Conservation (phyloP, 2,329 filamentous ascomycete species). For the Colletotrichum musicola region DNA sequence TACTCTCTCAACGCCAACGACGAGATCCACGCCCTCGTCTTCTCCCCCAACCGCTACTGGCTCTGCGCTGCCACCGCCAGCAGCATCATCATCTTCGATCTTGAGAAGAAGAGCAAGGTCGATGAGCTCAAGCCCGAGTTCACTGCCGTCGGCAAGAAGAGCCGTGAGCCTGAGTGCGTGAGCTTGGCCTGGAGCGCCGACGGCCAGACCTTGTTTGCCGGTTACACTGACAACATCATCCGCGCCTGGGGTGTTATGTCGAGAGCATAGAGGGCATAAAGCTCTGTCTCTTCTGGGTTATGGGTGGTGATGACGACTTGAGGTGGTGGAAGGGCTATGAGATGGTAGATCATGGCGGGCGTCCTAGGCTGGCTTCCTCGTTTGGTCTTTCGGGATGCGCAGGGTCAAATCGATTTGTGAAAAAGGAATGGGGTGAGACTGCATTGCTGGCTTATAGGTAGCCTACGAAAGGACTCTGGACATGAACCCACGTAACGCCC, state of each 20-base stretch:
- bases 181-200: constrained; percentile 98
- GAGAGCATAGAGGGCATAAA: constrained; percentile 73
- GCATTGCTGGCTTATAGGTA: constrained; percentile 52
- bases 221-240: constrained; percentile 99
- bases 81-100: constrained; percentile 99
- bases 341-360: constrained; percentile 60
- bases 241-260: constrained; percentile 98
- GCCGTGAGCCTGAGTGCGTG: constrained; percentile 97
- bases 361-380: constrained; percentile 61
- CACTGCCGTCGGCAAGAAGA: constrained; percentile 97
- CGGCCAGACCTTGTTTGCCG: constrained; percentile 98
- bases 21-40: constrained; percentile 99
- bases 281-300: constrained; percentile 38
- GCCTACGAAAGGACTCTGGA: constrained; percentile 53
- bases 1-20: constrained; percentile 99
- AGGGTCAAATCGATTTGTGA: constrained; percentile 45
- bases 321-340: constrained; percentile 38
- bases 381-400: constrained; percentile 59
- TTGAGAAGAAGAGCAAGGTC: constrained; percentile 99
- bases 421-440: constrained; percentile 40
- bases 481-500: constrained; percentile 53
- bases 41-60: constrained; percentile 99
- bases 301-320: constrained; percentile 37
- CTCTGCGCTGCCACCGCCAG: constrained; percentile 97
- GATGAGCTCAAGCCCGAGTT: constrained; percentile 99